Percentiles rank a stretch among this genome's conserved stretches.
phyloP scores from a whole-genome alignment of 148 eudicot species.

The Polygonum maritimum region DNA sequence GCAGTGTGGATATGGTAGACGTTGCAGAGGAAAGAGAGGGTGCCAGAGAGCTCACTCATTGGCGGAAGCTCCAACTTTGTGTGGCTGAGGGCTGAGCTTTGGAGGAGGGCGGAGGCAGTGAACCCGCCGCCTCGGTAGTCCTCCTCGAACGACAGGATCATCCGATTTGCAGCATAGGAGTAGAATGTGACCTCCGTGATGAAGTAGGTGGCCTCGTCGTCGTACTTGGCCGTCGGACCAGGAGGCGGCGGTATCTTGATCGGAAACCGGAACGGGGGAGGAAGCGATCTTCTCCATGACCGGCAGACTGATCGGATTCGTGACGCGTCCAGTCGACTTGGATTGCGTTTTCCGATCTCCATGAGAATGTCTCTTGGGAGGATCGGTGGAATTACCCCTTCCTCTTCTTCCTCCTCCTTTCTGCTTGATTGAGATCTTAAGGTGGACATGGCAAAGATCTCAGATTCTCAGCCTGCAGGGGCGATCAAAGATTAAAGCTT shows the following conservation, averaged over 20 bases:
- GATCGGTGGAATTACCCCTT: neutral
- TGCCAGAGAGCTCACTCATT: neutral
- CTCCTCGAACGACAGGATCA: neutral
- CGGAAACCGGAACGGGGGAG: neutral
- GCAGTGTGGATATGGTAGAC: neutral
- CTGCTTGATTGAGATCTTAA: too few relatives aligned
- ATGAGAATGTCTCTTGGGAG: neutral
- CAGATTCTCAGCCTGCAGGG: too few relatives aligned
- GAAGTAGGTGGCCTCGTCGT: neutral
- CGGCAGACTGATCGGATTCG: neutral
- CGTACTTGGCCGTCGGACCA: neutral
- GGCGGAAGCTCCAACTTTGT: neutral
- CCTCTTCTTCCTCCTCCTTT: too few relatives aligned
- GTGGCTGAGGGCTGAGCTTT: accelerated
- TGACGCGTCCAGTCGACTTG: neutral
- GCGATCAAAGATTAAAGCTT: too few relatives aligned
- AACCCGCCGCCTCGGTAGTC: neutral
- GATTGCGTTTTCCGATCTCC: neutral
- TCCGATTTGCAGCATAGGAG: neutral
- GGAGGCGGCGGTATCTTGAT: neutral
- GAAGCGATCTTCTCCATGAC: neutral
- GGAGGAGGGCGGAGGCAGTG: neutral
- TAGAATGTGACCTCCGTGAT: neutral
- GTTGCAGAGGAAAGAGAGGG: neutral
- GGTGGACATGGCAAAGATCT: too few relatives aligned